These are phyloP conservation scores for Buddleja alternifolia DNA, from an alignment of 257 asterid genomes.

Conservation along the genomic window DNA sequence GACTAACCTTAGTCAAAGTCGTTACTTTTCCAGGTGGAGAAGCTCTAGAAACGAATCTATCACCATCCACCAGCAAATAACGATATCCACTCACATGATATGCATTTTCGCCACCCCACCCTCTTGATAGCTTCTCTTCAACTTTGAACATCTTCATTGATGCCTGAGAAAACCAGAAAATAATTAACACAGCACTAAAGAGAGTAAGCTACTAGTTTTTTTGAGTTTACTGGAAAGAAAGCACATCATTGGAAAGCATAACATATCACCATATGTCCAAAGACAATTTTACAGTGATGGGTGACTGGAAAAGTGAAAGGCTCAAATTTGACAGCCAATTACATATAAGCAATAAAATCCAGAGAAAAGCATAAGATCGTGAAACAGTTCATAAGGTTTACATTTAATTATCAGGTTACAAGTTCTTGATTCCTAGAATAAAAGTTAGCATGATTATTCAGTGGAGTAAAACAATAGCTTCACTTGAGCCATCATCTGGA, in stretches of 20 bases:
- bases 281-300: neutral
- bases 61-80: constrained; percentile 86
- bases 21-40: constrained; percentile 99
- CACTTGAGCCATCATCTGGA: too few relatives aligned
- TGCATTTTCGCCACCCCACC: constrained; percentile 99
- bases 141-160: constrained; percentile 68
- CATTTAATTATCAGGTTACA: neutral
- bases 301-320: neutral
- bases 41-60: constrained; percentile 76
- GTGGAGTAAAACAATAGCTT: too few relatives aligned
- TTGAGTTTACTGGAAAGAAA: neutral
- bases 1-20: constrained; percentile 79
- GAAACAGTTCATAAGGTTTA: neutral
- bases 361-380: neutral
- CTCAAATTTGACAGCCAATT: neutral
- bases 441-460: neutral
- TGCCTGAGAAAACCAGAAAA: constrained; percentile 55
- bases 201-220: neutral
- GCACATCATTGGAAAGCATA: neutral
- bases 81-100: constrained; percentile 97
- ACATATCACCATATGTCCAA: neutral
- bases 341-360: neutral
- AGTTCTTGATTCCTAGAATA: neutral
- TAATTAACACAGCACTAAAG: constrained; percentile 3
- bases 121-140: constrained; percentile 95